A percentile compares a stretch with the other conserved stretches of the same genome.
Evolutionary conservation across 805 yeast species (phyloP).

Genomic region (Scheffersomyces lignosus): DNA sequence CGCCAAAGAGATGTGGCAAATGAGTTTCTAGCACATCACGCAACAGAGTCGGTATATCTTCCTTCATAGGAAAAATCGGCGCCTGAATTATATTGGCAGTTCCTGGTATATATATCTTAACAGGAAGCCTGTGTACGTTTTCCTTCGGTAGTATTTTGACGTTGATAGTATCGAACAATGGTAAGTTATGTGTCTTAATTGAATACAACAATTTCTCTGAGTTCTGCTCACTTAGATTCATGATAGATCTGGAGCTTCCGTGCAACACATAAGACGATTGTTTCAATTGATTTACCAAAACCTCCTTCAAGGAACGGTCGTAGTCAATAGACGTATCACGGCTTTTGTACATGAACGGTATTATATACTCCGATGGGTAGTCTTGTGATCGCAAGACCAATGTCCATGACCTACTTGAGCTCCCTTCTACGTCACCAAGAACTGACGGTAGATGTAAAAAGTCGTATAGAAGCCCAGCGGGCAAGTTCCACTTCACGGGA

Average conservation of each 20-base stretch:
- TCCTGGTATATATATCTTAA: slow-evolving; percentile 47
- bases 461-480: slow-evolving; percentile 70
- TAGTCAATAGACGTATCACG: slow-evolving; percentile 18
- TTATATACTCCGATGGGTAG: slow-evolving; percentile 31
- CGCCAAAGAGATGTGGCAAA: slow-evolving; percentile 12
- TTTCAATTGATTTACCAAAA: slow-evolving; percentile 78
- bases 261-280: slow-evolving; percentile 75
- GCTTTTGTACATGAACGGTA: slow-evolving; percentile 25
- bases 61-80: slow-evolving; percentile 10
- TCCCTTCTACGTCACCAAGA: slow-evolving; percentile 1
- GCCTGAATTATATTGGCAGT: slow-evolving; percentile 35
- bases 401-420: slow-evolving; percentile 32
- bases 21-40: slow-evolving; percentile 9
- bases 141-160: slow-evolving; percentile 18
- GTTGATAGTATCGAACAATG: slow-evolving; percentile 23
- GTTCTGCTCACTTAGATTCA: slow-evolving; percentile 68
- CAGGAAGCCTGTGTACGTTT: slow-evolving; percentile 43
- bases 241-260: slow-evolving; percentile 78
- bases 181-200: slow-evolving; percentile 36
- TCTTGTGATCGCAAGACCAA: slow-evolving; percentile 20
- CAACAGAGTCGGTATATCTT: slow-evolving; percentile 10
- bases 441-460: slow-evolving; percentile 23
- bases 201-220: slow-evolving; percentile 59
- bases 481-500: slow-evolving; percentile 76
- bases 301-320: slow-evolving; percentile 38